Conservation (phyloP, 2,329 filamentous ascomycete species). For the Plectosphaerella cucumerina region DNA sequence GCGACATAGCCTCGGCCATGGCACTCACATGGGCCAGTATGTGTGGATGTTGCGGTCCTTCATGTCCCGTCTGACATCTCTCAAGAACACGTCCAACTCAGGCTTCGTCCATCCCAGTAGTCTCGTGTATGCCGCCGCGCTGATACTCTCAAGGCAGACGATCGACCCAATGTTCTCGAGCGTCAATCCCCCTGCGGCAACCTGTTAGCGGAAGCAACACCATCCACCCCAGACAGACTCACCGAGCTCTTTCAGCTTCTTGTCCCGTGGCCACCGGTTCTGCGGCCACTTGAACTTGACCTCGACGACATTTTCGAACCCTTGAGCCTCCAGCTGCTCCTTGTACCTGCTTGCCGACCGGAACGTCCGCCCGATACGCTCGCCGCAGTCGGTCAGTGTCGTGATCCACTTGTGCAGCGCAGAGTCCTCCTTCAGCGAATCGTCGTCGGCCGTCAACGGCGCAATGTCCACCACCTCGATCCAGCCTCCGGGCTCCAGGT, state of each 20-base stretch:
- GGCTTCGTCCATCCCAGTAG: conserved; percentile 22
- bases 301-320: conserved; percentile 45
- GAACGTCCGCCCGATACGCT: conserved; percentile 22
- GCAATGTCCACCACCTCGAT: conserved; percentile 37
- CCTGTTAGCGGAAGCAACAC: not conserved
- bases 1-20: not conserved
- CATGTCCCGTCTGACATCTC: conserved; percentile 22
- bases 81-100: conserved; percentile 21
- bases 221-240: not conserved
- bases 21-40: conserved; percentile 26
- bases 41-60: conserved; percentile 22
- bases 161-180: conserved; percentile 14
- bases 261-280: conserved; percentile 42
- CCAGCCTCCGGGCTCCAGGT: conserved; percentile 38
- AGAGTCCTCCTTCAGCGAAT: conserved; percentile 20
- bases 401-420: conserved; percentile 3
- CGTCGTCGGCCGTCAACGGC: conserved; percentile 35
- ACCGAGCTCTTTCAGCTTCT: conserved; percentile 42
- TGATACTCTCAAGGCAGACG: conserved; percentile 19
- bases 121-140: conserved; percentile 21
- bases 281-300: conserved; percentile 39
- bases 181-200: conserved; percentile 14
- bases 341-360: conserved; percentile 23
- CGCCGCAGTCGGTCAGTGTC: conserved; percentile 1
- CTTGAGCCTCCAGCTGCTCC: conserved; percentile 37